Conservation (phyloP, 306 rosid genomes). For the Rosa multiflora region DNA sequence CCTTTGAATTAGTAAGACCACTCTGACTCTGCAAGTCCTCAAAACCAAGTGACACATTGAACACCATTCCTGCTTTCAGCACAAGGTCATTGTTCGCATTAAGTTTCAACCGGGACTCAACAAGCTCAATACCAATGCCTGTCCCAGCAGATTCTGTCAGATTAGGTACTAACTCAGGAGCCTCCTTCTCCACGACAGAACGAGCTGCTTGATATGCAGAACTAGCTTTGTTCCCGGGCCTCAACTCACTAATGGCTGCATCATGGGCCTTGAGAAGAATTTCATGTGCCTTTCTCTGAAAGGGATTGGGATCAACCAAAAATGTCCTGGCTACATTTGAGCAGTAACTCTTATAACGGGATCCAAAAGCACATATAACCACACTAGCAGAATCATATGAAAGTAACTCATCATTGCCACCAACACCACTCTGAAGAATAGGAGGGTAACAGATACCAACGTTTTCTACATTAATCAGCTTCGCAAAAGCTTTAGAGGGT, state of each 20-base stretch:
- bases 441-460: slow-evolving; percentile 45
- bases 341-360: slow-evolving; percentile 89
- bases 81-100: slow-evolving; percentile 77
- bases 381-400: slow-evolving; percentile 66
- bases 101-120: slow-evolving; percentile 79
- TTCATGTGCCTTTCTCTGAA: slow-evolving; percentile 79
- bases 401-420: slow-evolving; percentile 30
- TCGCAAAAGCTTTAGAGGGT: background rate
- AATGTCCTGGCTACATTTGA: slow-evolving; percentile 80
- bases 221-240: slow-evolving; percentile 63
- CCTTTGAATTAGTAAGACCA: slow-evolving; percentile 46
- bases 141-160: slow-evolving; percentile 87
- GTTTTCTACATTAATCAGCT: background rate
- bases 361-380: slow-evolving; percentile 83
- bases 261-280: slow-evolving; percentile 89
- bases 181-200: slow-evolving; percentile 72
- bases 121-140: slow-evolving; percentile 88
- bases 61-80: slow-evolving; percentile 76
- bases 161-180: slow-evolving; percentile 61
- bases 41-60: slow-evolving; percentile 82
- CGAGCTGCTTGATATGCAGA: slow-evolving; percentile 71
- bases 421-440: slow-evolving; percentile 72
- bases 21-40: slow-evolving; percentile 54
- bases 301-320: slow-evolving; percentile 75
- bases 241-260: slow-evolving; percentile 61